Base-by-base conservation (phyloP, 768 basidiomycete genomes). In the Leucocoprinus leucothites region DNA sequence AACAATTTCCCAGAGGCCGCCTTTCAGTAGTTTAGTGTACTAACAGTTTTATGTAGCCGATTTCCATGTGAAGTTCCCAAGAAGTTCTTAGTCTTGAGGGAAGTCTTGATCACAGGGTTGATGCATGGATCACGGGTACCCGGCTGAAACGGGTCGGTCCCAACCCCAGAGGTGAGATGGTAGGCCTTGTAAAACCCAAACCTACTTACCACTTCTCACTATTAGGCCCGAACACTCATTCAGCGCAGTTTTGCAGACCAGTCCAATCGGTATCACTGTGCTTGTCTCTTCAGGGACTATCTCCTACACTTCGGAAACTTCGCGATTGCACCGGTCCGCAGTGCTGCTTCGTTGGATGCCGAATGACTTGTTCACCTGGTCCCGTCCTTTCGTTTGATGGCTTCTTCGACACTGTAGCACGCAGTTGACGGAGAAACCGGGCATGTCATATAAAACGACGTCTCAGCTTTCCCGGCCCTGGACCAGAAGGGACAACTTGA, bases 341-440 rank as follows among this genome's bases (percentile, higher is more conserved):
- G n/a, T 25, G 16, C 36, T 11, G 8, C 43, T 38, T 25, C 34
- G 26, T n/a, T 50, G 21, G 14, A 25, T 19, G 14, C 18, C 41
- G 16, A 31, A 18, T 56, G 48, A 44, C 55, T 42, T 13, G 46
- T 43, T 28, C 48, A 49, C 48, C 55, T 57, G 44, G 26, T 25
- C 48, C 19, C 44, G 13, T 31, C 16, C 14, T 14, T 16, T 48
- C 14, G 24, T 60, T 22, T 48, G 60, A 28, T 59, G 61, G 18
- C 56, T 64, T 55, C 56, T 62, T 18, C 51, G 59, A 11, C 58
- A 58, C 11, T 47, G 60, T 41, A 60, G 64, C 38, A 54, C 49
- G 22, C 26, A 47, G 5, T 11, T 16, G 18, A 24, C 46, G 53
- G 53, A 41, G 41, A 55, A 55, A 48, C 46, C 35, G 14, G 31